Base-by-base conservation (phyloP, 73 alveolate genomes). In the Effrenium voratum region DNA sequence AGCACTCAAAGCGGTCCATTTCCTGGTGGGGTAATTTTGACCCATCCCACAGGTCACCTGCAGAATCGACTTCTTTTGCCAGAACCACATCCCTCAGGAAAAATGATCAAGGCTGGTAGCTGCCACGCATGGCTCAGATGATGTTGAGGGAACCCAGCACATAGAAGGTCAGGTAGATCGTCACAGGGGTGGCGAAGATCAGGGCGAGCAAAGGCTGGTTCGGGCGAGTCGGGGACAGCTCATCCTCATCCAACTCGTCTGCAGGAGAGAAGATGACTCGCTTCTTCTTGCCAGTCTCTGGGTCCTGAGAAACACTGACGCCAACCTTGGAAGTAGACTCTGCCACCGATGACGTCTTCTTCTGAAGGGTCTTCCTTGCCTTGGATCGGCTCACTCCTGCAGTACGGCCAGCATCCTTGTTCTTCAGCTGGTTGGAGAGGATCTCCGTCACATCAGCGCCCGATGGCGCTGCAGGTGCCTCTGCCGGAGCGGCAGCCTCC, bases 211-310 rank as follows among this genome's bases (percentile, higher is more conserved):
- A 55, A 5, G 93, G 93, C 70, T 55, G 93, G 93, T 83, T 83
- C 24, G 93, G 93, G 41, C 93, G 93, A 22, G 72, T 19, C 38
- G 93, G 93, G 26, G 93, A 83, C 93, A 83, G 93, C 93, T 83
- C 93, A 83, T 83, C 93, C 93, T 83, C 93, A 52, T 83, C 93
- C 79, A 83, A 40, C 57, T 83, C 93, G 41, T 83, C 93, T n/a
- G 93, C 93, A 52, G 93, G 93, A 43, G 93, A 55, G 30, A 83
- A 10, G 93, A 83, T 50, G 77, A 55, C 79, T n/a, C 76, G 93
- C 76, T 55, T 83, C 57, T 13, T 12, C 79, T 83, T 83, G 50
- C 93, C 93, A 40, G 76, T n/a, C 40, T 83, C 91, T n/a, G n/a
- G n/a, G 45, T 80, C 93, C 87, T 73, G 38, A 40, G 60, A 22